phyloP scores from a whole-genome alignment of 805 yeast genomes.

The Candida palmyrensis region DNA sequence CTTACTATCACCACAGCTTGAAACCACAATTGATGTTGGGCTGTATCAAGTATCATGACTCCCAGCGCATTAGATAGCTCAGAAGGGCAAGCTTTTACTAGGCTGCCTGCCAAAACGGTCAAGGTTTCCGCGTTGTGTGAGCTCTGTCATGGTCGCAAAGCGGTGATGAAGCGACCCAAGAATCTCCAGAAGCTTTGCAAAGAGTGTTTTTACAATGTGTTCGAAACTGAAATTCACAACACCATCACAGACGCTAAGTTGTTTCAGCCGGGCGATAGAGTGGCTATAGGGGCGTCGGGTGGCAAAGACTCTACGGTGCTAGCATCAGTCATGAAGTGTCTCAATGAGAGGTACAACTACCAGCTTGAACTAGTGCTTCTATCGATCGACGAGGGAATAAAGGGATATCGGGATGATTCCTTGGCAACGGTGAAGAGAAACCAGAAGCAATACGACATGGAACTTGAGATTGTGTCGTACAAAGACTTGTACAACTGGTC shows the following conservation, averaged over 20 bases:
- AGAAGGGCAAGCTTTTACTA: too few relatives aligned
- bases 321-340: slow-evolving; percentile 78
- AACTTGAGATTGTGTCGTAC: slow-evolving; percentile 77
- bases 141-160: slow-evolving; percentile 75
- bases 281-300: slow-evolving; percentile 98
- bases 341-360: slow-evolving; percentile 84
- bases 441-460: slow-evolving; percentile 77
- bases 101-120: slow-evolving; percentile 19
- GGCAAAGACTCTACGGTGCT: slow-evolving; percentile 97
- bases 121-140: slow-evolving; percentile 61
- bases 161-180: slow-evolving; percentile 88
- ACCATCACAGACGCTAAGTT: slow-evolving; percentile 70
- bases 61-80: too few relatives aligned
- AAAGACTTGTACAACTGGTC: slow-evolving; percentile 93
- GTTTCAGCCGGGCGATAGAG: slow-evolving; percentile 75
- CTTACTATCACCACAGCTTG: too few relatives aligned
- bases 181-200: slow-evolving; percentile 87
- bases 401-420: slow-evolving; percentile 96
- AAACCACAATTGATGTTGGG: too few relatives aligned
- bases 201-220: slow-evolving; percentile 81
- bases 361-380: slow-evolving; percentile 80
- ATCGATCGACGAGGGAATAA: slow-evolving; percentile 94
- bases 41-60: too few relatives aligned
- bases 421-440: slow-evolving; percentile 95
- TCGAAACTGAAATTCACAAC: slow-evolving; percentile 93